Evolutionary conservation across 2,329 filamentous ascomycete genomes (phyloP).

Genomic region (Fusarium sp.): DNA sequence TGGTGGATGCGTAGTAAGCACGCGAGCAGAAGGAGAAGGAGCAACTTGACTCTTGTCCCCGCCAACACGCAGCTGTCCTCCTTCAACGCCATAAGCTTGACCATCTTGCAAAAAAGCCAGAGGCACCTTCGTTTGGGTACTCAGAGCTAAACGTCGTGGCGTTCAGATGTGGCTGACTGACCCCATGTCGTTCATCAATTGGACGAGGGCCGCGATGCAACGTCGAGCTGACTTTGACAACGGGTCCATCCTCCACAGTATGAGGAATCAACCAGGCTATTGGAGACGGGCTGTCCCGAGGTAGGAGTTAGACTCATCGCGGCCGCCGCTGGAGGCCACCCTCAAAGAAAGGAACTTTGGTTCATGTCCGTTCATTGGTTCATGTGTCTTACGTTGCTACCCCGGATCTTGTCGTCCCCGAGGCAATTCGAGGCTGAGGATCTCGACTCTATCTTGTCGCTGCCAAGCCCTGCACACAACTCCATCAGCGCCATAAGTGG

Average conservation of each 20-base stretch:
- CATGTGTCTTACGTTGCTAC: neutral
- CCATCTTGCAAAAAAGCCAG: neutral
- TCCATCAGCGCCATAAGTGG: neutral
- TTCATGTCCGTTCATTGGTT: neutral
- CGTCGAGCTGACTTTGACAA: neutral
- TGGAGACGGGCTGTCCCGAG: neutral
- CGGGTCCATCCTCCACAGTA: neutral
- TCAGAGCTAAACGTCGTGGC: neutral
- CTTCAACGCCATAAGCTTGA: neutral
- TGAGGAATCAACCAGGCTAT: neutral
- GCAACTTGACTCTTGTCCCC: neutral
- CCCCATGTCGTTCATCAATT: neutral
- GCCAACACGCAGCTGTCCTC: neutral
- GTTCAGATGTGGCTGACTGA: neutral
- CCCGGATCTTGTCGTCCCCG: neutral
- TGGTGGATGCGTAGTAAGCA: neutral
- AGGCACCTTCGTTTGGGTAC: neutral
- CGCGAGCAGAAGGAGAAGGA: neutral
- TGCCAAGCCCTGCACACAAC: neutral
- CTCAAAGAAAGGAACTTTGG: neutral
- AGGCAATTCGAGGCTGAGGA: neutral
- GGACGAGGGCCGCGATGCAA: neutral
- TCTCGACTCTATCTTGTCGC: neutral
- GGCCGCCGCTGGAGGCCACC: neutral
- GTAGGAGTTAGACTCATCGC: neutral